phyloP scores from a whole-genome alignment of 371 early-diverging fungal species.

The Batkoa obscura region DNA sequence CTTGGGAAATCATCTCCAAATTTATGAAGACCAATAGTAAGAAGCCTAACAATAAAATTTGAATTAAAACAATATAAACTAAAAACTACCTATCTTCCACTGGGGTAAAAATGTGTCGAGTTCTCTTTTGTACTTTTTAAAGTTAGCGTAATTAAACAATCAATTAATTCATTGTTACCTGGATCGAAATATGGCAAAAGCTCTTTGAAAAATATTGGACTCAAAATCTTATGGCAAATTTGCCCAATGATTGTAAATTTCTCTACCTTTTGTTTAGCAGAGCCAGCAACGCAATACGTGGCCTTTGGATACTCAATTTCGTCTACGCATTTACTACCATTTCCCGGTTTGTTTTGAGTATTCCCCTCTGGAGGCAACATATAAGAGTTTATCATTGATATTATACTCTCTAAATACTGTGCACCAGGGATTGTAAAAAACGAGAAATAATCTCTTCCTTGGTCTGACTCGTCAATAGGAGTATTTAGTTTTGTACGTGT shows the following conservation, averaged over 20 bases:
- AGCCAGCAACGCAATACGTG: neutral
- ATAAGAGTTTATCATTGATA: too few relatives aligned
- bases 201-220: neutral
- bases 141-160: neutral
- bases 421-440: neutral
- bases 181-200: neutral
- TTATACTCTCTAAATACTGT: too few relatives aligned
- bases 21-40: conserved; percentile 16
- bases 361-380: too few relatives aligned
- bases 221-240: neutral
- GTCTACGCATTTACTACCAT: too few relatives aligned
- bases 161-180: neutral
- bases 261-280: neutral
- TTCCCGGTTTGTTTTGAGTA: too few relatives aligned
- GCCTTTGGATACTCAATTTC: too few relatives aligned
- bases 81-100: neutral
- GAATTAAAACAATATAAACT: neutral
- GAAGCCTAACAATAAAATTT: conserved; percentile 8
- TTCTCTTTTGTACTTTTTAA: neutral
- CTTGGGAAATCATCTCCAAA: conserved; percentile 21
- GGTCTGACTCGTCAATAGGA: neutral
- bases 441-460: neutral
- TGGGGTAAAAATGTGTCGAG: neutral
- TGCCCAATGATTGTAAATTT: neutral
- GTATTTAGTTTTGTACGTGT: neutral